Conservation (phyloP, 768 basidiomycete species). For the Leucosporidium creatinivorum region DNA sequence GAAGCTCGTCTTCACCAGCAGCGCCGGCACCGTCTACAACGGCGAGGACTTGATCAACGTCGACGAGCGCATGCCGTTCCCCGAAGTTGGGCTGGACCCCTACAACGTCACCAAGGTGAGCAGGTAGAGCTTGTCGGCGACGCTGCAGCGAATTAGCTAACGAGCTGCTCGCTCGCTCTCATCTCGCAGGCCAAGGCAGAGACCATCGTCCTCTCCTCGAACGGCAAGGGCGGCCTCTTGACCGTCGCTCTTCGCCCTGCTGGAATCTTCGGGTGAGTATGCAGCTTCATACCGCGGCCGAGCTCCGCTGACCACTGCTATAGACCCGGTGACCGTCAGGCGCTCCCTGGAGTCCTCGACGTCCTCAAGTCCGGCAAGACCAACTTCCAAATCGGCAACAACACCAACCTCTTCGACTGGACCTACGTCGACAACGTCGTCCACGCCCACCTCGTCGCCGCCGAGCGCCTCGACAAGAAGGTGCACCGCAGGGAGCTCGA, state of each 20-base stretch:
- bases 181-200: conserved; percentile 68
- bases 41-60: conserved; percentile 70
- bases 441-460: conserved; percentile 84
- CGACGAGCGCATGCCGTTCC: conserved; percentile 76
- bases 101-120: conserved; percentile 80
- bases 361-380: conserved; percentile 76
- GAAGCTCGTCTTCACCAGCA: conserved; percentile 90
- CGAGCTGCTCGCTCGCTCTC: no score
- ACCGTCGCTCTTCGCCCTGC: conserved; percentile 88
- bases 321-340: conserved; percentile 86
- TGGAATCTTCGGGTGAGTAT: conserved; percentile 83
- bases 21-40: conserved; percentile 82
- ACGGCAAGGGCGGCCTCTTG: conserved; percentile 70
- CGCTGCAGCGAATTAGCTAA: no score
- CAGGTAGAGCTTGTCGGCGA: no score
- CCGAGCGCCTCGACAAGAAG: conserved; percentile 60
- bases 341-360: conserved; percentile 66
- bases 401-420: conserved; percentile 89
- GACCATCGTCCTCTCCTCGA: conserved; percentile 70
- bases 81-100: conserved; percentile 68
- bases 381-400: conserved; percentile 86
- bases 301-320: neutral
- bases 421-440: conserved; percentile 96
- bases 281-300: neutral
- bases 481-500: conserved; percentile 42